These are phyloP conservation scores for Sphaerulina musiva DNA, from an alignment of 2,329 filamentous ascomycete genomes.

Conservation along the genomic window DNA sequence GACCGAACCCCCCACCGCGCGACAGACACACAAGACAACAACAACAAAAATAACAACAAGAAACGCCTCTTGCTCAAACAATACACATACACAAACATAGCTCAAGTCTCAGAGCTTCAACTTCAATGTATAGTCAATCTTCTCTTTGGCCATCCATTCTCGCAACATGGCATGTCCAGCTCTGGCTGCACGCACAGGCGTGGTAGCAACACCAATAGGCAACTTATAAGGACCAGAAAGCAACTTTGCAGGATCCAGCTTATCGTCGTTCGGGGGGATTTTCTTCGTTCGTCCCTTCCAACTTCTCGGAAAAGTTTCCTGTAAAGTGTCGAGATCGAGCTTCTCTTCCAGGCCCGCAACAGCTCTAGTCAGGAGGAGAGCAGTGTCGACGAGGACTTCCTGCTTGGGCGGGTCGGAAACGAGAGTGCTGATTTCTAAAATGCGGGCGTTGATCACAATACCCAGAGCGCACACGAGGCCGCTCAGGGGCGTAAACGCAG, in stretches of 20 bases:
- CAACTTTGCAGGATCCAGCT: slow-evolving; percentile 29
- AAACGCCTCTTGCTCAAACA: neutral
- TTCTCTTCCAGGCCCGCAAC: slow-evolving; percentile 21
- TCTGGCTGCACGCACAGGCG: slow-evolving; percentile 40
- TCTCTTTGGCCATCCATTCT: slow-evolving; percentile 37
- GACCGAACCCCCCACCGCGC: no score
- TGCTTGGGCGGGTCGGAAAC: slow-evolving; percentile 9
- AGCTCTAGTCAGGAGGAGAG: slow-evolving; percentile 17
- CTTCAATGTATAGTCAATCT: slow-evolving; percentile 23
- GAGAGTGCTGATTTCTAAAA: slow-evolving; percentile 26
- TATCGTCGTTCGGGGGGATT: slow-evolving; percentile 22
- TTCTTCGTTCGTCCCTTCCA: slow-evolving; percentile 33
- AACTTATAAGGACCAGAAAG: slow-evolving; percentile 36
- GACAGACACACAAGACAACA: no score
- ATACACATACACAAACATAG: neutral
- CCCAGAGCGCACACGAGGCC: slow-evolving; percentile 39
- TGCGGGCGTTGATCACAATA: slow-evolving; percentile 36
- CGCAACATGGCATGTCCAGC: slow-evolving; percentile 39
- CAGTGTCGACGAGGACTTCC: slow-evolving; percentile 14
- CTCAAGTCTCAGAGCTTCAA: slow-evolving; percentile 21
- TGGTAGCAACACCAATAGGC: slow-evolving; percentile 37
- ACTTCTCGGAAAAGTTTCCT: slow-evolving; percentile 35
- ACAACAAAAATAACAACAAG: no score
- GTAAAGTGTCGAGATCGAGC: slow-evolving; percentile 34
- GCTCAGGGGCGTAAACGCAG: slow-evolving; percentile 32